These are phyloP conservation scores for Venustampulla echinocandica DNA, from an alignment of 495 filamentous ascomycete genomes.

Conservation along the genomic window DNA sequence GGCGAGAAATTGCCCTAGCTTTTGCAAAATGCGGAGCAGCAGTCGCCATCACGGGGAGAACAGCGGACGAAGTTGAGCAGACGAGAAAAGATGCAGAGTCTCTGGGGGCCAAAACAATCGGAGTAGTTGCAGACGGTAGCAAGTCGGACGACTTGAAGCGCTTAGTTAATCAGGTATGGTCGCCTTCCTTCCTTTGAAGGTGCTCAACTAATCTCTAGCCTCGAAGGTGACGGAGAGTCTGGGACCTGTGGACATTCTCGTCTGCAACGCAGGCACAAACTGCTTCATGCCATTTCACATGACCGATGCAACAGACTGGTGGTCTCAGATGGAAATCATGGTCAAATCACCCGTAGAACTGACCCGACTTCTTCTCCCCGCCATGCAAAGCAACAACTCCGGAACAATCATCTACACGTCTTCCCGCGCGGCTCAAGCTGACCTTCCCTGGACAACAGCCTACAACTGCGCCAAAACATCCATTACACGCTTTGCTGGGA, in stretches of 20 bases:
- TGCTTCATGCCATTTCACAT: slow-evolving; percentile 15
- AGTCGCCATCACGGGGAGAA: slow-evolving; percentile 49
- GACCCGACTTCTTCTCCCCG: slow-evolving; percentile 9
- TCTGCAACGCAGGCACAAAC: slow-evolving; percentile 17
- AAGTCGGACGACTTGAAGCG: slow-evolving; percentile 1
- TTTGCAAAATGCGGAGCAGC: slow-evolving; percentile 62
- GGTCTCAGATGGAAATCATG: slow-evolving; percentile 15
- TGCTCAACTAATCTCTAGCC: neutral
- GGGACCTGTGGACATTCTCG: slow-evolving; percentile 12
- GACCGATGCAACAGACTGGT: slow-evolving; percentile 13
- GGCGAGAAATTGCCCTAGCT: slow-evolving; percentile 64
- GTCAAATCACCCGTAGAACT: slow-evolving; percentile 14
- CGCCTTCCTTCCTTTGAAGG: neutral
- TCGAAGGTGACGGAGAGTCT: slow-evolving; percentile 7
- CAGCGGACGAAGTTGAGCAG: slow-evolving; percentile 3
- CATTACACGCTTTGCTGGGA: slow-evolving; percentile 11
- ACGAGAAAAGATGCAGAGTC: slow-evolving; percentile 5
- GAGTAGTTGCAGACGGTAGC: slow-evolving; percentile 9
- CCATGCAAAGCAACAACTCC: slow-evolving; percentile 11
- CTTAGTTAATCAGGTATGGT: slow-evolving; percentile 10
- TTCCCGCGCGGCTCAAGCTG: slow-evolving; percentile 8
- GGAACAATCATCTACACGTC: slow-evolving; percentile 16
- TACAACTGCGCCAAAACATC: slow-evolving; percentile 13
- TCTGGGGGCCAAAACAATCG: slow-evolving; percentile 7
- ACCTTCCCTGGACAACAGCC: slow-evolving; percentile 11